Evolutionary conservation across 495 filamentous ascomycete species (phyloP), one percentile per base, ranked within the genome.

Genomic region (Tuber borchii): DNA sequence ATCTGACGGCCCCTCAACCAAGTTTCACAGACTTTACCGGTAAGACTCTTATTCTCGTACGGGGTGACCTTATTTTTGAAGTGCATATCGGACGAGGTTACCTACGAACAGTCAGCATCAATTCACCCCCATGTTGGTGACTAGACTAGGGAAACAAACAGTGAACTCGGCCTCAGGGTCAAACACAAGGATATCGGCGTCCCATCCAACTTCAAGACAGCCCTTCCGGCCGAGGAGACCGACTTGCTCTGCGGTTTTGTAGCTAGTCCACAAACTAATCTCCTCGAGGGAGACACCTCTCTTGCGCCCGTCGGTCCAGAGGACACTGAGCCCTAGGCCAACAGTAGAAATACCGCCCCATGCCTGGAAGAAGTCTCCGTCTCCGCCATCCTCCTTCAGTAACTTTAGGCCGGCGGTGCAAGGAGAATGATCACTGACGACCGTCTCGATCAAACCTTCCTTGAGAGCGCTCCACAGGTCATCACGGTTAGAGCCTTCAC

Each of bases 271-370:
- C 10, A 89, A 87, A 4, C 94, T 93, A 10, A 97, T 89, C 79
- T 97, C 92, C 77, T 92, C 86, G 45, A 97, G 69, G 4, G 80
- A 73, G 22, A 83, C 75, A 74, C 87, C 83, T 9, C 91, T 89
- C 77, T 88, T 87, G 71, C 82, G 78, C 34, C 91, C 88, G 74
- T 93, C 90, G 0, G 95, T 97, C 91, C 93, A 93, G 8, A 99
- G 88, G 78, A 99, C 97, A 14, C 91, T 91, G 7, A 99, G 88
- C 1, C 95, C 95, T 22, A 99, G 87, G 2, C 95, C 95, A 71
- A 99, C 95, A 37, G 92, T 94, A 22, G 92, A 95, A 83, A 99
- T 95, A 69, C 95, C 95, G 68, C 95, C 95, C 95, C 95, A 99
- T 1, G 94, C 93, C 31, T 92, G 89, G 84, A 97, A 94, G 88